These are phyloP conservation scores for Cryphonectria parasitica DNA, from an alignment of 2,329 filamentous ascomycete genomes.

Conservation along the genomic window DNA sequence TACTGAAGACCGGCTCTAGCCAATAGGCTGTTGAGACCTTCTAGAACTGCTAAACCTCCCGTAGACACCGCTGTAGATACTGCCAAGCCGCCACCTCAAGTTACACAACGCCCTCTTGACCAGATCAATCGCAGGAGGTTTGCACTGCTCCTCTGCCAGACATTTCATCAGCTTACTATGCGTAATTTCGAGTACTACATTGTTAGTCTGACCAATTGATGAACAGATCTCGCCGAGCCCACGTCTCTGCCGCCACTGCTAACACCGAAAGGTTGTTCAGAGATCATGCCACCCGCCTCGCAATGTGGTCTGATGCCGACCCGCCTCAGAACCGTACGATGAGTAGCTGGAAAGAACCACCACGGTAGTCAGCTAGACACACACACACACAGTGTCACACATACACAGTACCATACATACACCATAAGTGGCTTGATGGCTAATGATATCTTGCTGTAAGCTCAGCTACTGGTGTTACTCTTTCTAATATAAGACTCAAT, in stretches of 20 bases:
- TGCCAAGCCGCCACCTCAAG: not conserved
- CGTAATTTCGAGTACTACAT: not conserved
- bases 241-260: not conserved
- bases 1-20: not conserved
- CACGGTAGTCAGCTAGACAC: not conserved
- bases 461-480: no score
- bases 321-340: constrained; percentile 10
- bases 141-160: not conserved
- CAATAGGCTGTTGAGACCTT: not conserved
- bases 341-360: not conserved
- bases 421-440: not conserved
- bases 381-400: not conserved
- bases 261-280: not conserved
- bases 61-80: not conserved
- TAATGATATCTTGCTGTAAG: no score
- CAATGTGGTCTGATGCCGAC: constrained; percentile 22
- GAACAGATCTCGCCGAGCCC: not conserved
- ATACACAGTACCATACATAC: not conserved
- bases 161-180: not conserved
- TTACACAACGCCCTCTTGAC: not conserved
- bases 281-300: constrained; percentile 23
- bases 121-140: not conserved
- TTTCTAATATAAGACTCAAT: constrained; percentile 7
- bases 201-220: not conserved
- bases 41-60: not conserved